Percentiles rank a stretch among this genome's conserved stretches.
phyloP scores from a whole-genome alignment of 257 asterid species.

The Pogostemon cablin region DNA sequence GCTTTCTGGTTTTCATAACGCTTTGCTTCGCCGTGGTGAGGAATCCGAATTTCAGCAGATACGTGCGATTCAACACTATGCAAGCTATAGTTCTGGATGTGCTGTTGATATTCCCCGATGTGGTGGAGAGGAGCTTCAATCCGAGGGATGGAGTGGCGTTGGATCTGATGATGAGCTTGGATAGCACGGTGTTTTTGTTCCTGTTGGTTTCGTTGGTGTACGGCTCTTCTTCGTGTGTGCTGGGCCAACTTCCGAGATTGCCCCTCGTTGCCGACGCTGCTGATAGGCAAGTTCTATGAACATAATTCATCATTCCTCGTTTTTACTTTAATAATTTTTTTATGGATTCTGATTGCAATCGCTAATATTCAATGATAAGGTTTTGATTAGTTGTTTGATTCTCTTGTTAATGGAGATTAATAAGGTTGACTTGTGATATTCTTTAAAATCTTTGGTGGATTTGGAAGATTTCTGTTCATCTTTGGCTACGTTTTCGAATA shows the following conservation, averaged over 20 bases:
- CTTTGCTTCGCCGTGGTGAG: constrained; percentile 90
- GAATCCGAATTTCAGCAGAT: constrained; percentile 86
- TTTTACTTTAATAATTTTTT: background rate
- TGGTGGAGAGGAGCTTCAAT: constrained; percentile 78
- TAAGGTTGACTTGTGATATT: no score
- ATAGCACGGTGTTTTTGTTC: constrained; percentile 92
- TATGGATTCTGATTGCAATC: no score
- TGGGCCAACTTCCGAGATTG: constrained; percentile 87
- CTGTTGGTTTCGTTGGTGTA: constrained; percentile 74
- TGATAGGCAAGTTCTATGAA: constrained; percentile 82
- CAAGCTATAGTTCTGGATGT: constrained; percentile 98
- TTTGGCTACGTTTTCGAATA: no score
- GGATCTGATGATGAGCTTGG: constrained; percentile 90
- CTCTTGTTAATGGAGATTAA: no score
- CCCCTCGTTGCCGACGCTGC: constrained; percentile 98
- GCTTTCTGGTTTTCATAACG: constrained; percentile 73
- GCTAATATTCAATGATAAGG: no score
- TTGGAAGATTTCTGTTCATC: no score
- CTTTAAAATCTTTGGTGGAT: no score
- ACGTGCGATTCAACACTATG: constrained; percentile 94
- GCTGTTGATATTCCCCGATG: constrained; percentile 88
- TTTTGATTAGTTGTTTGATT: no score
- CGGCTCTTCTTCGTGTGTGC: constrained; percentile 76
- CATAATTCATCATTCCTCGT: background rate
- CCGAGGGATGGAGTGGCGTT: constrained; percentile 86